Base-by-base conservation (phyloP, 1,139 yeast genomes). In the Pichia sp. region DNA sequence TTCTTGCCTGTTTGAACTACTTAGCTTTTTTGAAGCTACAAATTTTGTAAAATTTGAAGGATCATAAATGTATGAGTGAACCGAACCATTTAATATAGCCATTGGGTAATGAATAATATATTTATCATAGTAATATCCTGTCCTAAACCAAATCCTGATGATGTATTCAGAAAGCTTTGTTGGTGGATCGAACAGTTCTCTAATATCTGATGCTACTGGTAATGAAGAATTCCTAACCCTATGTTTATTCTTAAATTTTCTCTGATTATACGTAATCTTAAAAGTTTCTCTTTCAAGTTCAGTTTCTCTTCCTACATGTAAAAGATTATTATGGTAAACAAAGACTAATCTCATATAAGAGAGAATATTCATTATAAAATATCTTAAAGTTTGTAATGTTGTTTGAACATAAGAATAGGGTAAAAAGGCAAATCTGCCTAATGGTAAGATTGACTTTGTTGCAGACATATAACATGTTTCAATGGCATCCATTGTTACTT, bases 41-140 rank as follows among this genome's bases (percentile, higher is more conserved):
- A 8, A 16, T 6, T 30, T 11, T 16, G 27, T 43, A 2, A 32
- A 28, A 2, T 27, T 24, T 4, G 24, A 27, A 7, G 49, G 49
- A 32, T 46, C 32, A 25, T 46, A 46, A 5, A 11, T 6, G 24
- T 46, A 46, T 24, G 43, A 40, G 35, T 22, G 30, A 16, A 24
- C 16, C 3, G 46, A 37, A 9, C 49, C 45, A 25, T 43, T 44
- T 12, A 33, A 31, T 50, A 60, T 22, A 45, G 37, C 24, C 4
- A 41, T 25, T 0, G 62, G 63, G 27, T 55, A 53, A 43, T 61
- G 60, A 11, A 58, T 47, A 11, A 58, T 32, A 37, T 57, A 57
- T 35, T 59, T 48, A 43, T 60, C 61, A 46, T 59, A 61, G 41
- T 57, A 57, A 40, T 62, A 63, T 32, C 51, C 63, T 1, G 64